These are phyloP conservation scores for Jamesozyma rosinii DNA, from an alignment of 805 yeast species.

Conservation along the genomic window DNA sequence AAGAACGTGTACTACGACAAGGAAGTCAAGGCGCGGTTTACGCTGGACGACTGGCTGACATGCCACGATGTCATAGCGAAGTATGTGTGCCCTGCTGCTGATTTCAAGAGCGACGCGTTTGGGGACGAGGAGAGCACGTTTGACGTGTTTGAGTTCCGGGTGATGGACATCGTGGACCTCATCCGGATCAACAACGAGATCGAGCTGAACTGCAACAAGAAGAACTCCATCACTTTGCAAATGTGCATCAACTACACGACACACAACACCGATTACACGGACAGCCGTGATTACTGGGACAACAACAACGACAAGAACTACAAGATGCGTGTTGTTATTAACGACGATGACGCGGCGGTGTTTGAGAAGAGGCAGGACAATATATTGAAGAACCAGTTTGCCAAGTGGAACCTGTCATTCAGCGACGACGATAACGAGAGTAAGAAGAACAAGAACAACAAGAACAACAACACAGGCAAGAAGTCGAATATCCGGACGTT, in stretches of 20 bases:
- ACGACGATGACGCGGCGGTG: background rate
- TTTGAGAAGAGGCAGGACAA: background rate
- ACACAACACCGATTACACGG: constrained; percentile 1
- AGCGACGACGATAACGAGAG: background rate
- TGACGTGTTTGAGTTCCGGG: constrained; percentile 25
- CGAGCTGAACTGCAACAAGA: constrained; percentile 4
- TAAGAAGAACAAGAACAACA: background rate
- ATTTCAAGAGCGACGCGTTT: constrained; percentile 10
- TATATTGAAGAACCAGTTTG: background rate
- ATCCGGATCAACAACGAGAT: constrained; percentile 4
- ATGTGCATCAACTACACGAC: constrained; percentile 26
- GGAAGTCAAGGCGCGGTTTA: constrained; percentile 58
- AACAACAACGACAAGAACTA: constrained; percentile 25
- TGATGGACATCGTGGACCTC: constrained; percentile 13
- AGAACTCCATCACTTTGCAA: constrained; percentile 11
- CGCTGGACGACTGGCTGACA: constrained; percentile 72
- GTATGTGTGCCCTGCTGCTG: constrained; percentile 12
- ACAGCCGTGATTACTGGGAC: constrained; percentile 23
- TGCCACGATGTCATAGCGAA: constrained; percentile 27
- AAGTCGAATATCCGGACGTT: background rate
- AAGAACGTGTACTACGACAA: constrained; percentile 65
- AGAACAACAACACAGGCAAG: background rate
- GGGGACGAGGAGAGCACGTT: constrained; percentile 3
- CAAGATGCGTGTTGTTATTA: constrained; percentile 13
- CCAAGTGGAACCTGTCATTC: constrained; percentile 1